Conservation (phyloP, 257 asterid genomes). For the Primulina tabacum region DNA sequence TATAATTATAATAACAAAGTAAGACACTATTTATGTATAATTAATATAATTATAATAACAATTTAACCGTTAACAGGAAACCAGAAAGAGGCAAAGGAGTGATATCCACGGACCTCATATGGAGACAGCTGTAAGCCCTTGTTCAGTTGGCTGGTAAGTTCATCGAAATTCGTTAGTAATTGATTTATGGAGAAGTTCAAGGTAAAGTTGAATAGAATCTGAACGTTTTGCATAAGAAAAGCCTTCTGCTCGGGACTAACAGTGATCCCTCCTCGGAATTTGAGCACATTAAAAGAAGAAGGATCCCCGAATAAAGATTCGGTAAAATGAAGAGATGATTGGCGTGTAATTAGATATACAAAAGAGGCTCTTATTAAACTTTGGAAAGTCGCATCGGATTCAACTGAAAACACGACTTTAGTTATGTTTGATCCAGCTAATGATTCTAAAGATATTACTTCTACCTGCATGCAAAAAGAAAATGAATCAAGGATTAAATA, state of each 20-base stretch:
- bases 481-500: too few species aligned
- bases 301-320: slow-evolving; percentile 78
- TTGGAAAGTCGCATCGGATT: slow-evolving; percentile 50
- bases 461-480: slow-evolving; percentile 39
- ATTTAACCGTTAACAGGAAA: background rate
- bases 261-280: slow-evolving; percentile 84
- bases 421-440: slow-evolving; percentile 53
- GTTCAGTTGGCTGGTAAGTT: slow-evolving; percentile 63
- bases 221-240: slow-evolving; percentile 66
- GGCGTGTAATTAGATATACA: slow-evolving; percentile 39
- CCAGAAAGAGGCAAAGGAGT: slow-evolving; percentile 8
- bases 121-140: slow-evolving; percentile 70
- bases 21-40: background rate
- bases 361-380: slow-evolving; percentile 49
- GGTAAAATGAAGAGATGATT: slow-evolving; percentile 49
- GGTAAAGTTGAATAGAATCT: slow-evolving; percentile 85
- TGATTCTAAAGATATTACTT: slow-evolving; percentile 44
- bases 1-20: background rate
- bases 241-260: slow-evolving; percentile 83
- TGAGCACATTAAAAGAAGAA: slow-evolving; percentile 68
- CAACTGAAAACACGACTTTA: slow-evolving; percentile 67
- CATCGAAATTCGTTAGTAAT: slow-evolving; percentile 57
- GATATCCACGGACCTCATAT: slow-evolving; percentile 59
- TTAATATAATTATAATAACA: background rate
- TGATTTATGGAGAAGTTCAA: slow-evolving; percentile 82